Base-by-base conservation (phyloP, 805 yeast species). In the Saturnispora hagleri region DNA sequence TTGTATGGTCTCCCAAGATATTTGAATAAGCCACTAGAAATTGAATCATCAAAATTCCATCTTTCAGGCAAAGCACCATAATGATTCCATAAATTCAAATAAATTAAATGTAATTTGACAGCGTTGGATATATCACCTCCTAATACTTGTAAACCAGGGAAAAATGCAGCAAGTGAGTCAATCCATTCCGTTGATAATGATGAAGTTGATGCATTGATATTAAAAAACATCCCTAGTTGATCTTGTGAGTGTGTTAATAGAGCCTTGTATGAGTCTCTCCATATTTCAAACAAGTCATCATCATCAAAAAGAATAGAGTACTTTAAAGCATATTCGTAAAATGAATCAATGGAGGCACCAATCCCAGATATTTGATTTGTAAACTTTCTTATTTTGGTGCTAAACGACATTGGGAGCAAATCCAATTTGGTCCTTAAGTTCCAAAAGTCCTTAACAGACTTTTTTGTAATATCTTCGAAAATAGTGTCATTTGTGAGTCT, bases 321-420 rank as follows among this genome's bases (percentile, higher is more conserved):
- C 62, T 90, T 90, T 42, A 88, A 73, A 0, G 96, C 86, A 66
- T 89, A 87, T 62, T 90, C 98, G 63, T 84, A 90, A 61, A 87
- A 87, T 0, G 96, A 88, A 66, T 90, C 98, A 15, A 88, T 78
- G 2, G 95, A 85, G 0, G 97, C 97, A 2, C 98, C 97, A 9
- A 86, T 74, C 0, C 97, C 96, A 0, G 93, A 79, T 41, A 81
- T 67, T 0, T 74, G 63, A 51, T 84, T 84, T 41, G 72, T 67
- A 80, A 87, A 81, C 38, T 64, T 61, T 1, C 71, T 60, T 0
- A 51, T 26, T n/a, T 26, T 43, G 1, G 63, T 55, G 54, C 84
- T 82, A 4, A 89, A 70, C 0, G 90, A 75, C 87, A 86, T 84
- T 2, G 96, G 95, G 13, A 91, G 60, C 28, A 91, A 69, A 57